Evolutionary conservation across 805 yeast genomes (phyloP), one percentile per base, ranked within the genome.

Genomic region (Phaffomyces opuntiae): DNA sequence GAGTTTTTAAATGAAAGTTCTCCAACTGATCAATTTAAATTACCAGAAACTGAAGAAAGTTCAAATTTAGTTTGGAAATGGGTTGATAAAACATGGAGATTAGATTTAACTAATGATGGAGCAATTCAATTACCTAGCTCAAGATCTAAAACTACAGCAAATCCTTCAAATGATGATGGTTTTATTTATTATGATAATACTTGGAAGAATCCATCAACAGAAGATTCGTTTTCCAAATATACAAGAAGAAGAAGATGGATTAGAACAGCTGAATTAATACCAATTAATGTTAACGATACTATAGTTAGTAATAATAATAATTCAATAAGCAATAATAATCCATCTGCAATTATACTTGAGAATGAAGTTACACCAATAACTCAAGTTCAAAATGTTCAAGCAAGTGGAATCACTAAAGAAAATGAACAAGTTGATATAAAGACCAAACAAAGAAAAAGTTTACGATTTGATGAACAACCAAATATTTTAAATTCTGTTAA

Each of bases 171-270:
- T 1, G 90, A 86, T 60, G 96, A 88, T 48, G 98, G 96, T 0
- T 91, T 74, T 65, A 78, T 91, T 42, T 91, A 83, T 64, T 87
- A 78, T 57, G 98, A 91, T 63, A 93, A 89, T 61, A 83, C 95
- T 4, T 91, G 99, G 99, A 87, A 86, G 55, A 81, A 80, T 53
- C 96, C 98, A 16, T 69, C 89, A 1, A 79, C 93, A 1, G 96
- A 87, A 46, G 95, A 90, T 61, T 75, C 93, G 4, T 90, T 81
- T 65, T 80, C 93, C 24, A 89, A 88, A 63, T 91, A 89, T 60
- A 91, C 98, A 6, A 78, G 99, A 64, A 77, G 96, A 61, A 78
- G 99, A 69, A 75, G 97, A 61, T 91, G 99, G 99, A 78, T 91
- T 14, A 77, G 99, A 52, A 87, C 95, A 1, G 99, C 99, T 0